Base-by-base conservation (phyloP, 2,329 filamentous ascomycete genomes). In the Fusarium brachygibbosum region DNA sequence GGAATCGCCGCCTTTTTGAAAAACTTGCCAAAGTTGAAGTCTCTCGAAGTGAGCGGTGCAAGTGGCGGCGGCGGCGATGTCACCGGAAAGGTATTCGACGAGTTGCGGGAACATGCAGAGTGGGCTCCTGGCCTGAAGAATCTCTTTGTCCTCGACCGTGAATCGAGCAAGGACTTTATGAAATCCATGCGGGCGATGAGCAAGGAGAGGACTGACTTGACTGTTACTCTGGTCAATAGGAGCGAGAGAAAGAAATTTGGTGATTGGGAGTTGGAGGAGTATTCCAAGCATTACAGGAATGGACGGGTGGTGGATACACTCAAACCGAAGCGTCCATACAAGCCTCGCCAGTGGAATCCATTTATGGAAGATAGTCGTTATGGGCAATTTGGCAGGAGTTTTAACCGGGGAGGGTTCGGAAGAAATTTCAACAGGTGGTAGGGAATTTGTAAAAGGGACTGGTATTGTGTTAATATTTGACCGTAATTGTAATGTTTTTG, bases 141-240 rank as follows among this genome's bases (percentile, higher is more conserved):
- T 2, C 28, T 69, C 3, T 17, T 56, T 3, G 2, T 71, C n/a
- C n/a, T n/a, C n/a, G n/a, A n/a, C n/a, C n/a, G n/a, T n/a, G n/a
- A n/a, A n/a, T n/a, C n/a, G n/a, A n/a, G n/a, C n/a, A n/a, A n/a
- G n/a, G n/a, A n/a, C n/a, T n/a, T 68, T 9, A 65, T 72, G 68
- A 69, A 68, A 38, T 31, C 57, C 0, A 54, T 71, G 63, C 57
- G 59, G n/a, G 40, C 14, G 10, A 21, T 72, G 37, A 28, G 52
- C 1, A 71, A 41, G 31, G 40, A 58, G 35, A 72, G 68, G 16
- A 4, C 19, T 5, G 6, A 2, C 6, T 28, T 72, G n/a, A 23
- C 16, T 6, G 23, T 68, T 25, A 52, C 50, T 34, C 29, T 68
- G 19, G 11, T 58, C 13, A 2, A 8, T 0, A 54, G 46, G 16